Evolutionary conservation across 106 monocot genomes (phyloP), one percentile per base, ranked within the genome.

Genomic region (Allium cepa): DNA sequence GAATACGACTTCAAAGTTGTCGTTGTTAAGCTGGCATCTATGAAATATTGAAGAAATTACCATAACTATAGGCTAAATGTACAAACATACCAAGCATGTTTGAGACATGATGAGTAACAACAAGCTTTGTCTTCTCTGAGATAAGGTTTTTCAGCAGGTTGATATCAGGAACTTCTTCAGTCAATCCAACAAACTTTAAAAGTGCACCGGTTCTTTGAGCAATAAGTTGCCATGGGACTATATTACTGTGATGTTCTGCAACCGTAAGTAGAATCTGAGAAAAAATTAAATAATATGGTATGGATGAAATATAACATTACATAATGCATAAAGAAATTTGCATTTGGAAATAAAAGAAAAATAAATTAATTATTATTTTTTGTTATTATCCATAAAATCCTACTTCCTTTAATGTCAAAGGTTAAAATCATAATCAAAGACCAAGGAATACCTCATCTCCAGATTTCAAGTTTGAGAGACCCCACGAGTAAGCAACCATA

Each of bases 211-310:
- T 93, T 71, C 73, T 90, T 71, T 99, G 69, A 76, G 92, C 84
- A 72, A 90, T 77, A 64, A 99, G 26, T 87, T 90, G 92, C 97
- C 92, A 99, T 48, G 97, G 92, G 46, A 89, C 97, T 50, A 99
- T 99, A 64, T 84, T 84, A 81, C 97, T 99, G 62, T 99, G 97
- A 82, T 99, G 97, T 70, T 99, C 97, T 6, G 97, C 97, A 78
- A 93, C 70, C 50, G 92, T 90, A 63, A 92, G 84, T 66, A 99
- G n/a, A 61, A 99, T 79, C 92, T 90, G 72, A 63, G 14, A 48
- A 49, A 64, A 64, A 49, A 64, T 7, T 8, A 48, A 12, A 64
- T 49, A 64, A 64, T 49, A n/a, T 17, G 49, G n/a, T 36, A 36
- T 36, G 36, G 36, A 36, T 36, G 36, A 36, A 36, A 36, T 36